Conservation (phyloP, 768 basidiomycete genomes). For the Serendipita sp. region DNA sequence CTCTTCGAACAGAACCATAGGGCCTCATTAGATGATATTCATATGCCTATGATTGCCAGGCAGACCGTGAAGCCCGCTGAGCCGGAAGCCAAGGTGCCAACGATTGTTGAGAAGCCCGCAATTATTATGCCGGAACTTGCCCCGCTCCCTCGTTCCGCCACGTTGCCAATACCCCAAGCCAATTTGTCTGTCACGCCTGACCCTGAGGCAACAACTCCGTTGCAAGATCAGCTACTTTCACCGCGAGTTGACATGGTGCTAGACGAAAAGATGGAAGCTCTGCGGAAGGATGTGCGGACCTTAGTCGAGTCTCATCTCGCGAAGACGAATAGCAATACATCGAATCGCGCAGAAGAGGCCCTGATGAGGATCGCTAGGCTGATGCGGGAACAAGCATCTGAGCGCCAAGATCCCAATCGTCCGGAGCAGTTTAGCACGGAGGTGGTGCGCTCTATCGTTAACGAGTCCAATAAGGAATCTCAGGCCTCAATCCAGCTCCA, state of each 20-base stretch:
- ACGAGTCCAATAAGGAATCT: constrained; percentile 50
- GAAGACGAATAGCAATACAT: not conserved
- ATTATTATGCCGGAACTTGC: constrained; percentile 11
- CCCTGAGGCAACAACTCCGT: constrained; percentile 17
- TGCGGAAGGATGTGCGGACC: constrained; percentile 29
- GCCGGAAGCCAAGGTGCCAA: not conserved
- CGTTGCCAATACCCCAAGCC: constrained; percentile 27
- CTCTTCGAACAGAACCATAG: constrained; percentile 48
- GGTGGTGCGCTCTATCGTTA: constrained; percentile 49
- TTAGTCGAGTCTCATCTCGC: constrained; percentile 11
- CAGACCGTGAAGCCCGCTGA: constrained; percentile 22
- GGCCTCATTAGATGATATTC: constrained; percentile 63
- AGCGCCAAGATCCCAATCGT: not conserved
- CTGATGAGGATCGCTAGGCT: constrained; percentile 7
- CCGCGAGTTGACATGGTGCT: constrained; percentile 44
- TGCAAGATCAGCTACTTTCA: constrained; percentile 42
- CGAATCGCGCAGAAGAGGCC: constrained; percentile 7
- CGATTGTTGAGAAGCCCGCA: not conserved
- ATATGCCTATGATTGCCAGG: constrained; percentile 51
- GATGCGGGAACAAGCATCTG: constrained; percentile 4
- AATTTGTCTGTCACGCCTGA: not conserved
- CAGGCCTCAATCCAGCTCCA: constrained; percentile 41
- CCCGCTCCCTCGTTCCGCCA: constrained; percentile 16
- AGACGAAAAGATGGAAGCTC: constrained; percentile 47
- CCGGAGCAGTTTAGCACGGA: constrained; percentile 61